Conservation (phyloP, 305 asterid species). For the Rubia tinctorum region DNA sequence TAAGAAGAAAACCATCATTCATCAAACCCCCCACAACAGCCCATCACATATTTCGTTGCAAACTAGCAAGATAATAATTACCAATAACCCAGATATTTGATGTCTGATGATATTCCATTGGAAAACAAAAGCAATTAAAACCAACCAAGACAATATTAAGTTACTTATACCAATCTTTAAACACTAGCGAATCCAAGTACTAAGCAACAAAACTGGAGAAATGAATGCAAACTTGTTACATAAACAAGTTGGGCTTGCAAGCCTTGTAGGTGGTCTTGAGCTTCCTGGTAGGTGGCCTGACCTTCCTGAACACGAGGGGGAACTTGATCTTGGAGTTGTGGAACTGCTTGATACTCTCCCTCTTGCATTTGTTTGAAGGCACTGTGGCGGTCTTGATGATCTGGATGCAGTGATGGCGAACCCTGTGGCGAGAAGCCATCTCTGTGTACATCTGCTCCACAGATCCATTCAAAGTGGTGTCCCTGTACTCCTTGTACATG, state of each 20-base stretch:
- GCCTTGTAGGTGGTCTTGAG: constrained; percentile 93
- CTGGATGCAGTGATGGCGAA: constrained; percentile 75
- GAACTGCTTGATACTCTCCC: constrained; percentile 76
- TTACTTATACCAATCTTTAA: constrained; percentile 9
- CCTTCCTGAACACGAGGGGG: constrained; percentile 68
- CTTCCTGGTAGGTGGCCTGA: constrained; percentile 82
- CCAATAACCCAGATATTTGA: too few species aligned
- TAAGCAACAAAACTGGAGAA: background rate
- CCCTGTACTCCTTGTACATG: constrained; percentile 89
- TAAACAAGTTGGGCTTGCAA: constrained; percentile 67
- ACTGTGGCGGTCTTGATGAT: constrained; percentile 80
- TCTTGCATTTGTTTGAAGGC: constrained; percentile 80
- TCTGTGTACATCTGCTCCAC: constrained; percentile 88
- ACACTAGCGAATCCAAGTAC: background rate
- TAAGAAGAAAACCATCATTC: too few species aligned
- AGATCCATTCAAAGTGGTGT: constrained; percentile 73
- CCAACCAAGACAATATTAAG: background rate
- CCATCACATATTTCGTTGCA: too few species aligned
- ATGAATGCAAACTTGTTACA: constrained; percentile 29
- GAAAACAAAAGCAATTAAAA: background rate
- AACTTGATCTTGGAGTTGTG: constrained; percentile 83
- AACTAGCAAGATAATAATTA: too few species aligned
- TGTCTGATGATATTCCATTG: background rate
- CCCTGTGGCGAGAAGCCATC: constrained; percentile 94
- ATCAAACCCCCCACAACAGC: too few species aligned